Percentiles rank a stretch among this genome's conserved stretches.
phyloP scores from a whole-genome alignment of 768 basidiomycete species.

The Russula foetens region DNA sequence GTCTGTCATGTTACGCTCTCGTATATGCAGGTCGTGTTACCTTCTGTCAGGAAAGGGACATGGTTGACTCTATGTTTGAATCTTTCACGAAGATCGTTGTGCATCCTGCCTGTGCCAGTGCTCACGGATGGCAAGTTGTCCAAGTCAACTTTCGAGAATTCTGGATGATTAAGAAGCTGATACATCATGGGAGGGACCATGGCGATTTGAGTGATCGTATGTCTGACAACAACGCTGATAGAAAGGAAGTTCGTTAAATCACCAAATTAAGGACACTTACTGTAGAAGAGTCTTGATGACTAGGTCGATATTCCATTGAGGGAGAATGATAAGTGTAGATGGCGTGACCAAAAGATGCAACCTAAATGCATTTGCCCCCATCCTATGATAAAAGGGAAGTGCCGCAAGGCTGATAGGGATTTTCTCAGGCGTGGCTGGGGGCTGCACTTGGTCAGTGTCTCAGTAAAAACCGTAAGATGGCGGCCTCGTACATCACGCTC shows the following conservation, averaged over 20 bases:
- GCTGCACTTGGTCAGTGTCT: constrained; percentile 27
- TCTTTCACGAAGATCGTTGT: not conserved
- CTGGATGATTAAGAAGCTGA: constrained; percentile 5
- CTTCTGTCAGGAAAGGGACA: not conserved
- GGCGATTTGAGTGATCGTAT: not conserved
- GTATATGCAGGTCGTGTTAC: not conserved
- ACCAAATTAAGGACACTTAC: not conserved
- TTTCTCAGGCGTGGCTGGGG: constrained; percentile 35
- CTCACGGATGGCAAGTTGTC: not conserved
- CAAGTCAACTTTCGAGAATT: constrained; percentile 4
- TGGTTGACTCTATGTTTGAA: not conserved
- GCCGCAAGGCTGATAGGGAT: constrained; percentile 43
- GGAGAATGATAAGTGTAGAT: not conserved
- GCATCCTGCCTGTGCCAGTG: not conserved
- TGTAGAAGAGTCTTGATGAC: not conserved
- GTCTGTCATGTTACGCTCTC: not conserved
- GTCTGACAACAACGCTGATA: not conserved
- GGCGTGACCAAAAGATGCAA: not conserved
- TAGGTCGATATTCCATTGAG: not conserved
- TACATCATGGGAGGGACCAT: constrained; percentile 1
- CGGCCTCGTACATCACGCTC: constrained; percentile 33
- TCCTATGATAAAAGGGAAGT: constrained; percentile 61
- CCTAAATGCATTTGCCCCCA: constrained; percentile 42
- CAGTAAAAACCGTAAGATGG: not conserved
- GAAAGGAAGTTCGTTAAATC: not conserved